A percentile compares a stretch with the other conserved stretches of the same genome.
phyloP scores from a whole-genome alignment of 1,139 yeast species.

The Hansenula lynferdii region DNA sequence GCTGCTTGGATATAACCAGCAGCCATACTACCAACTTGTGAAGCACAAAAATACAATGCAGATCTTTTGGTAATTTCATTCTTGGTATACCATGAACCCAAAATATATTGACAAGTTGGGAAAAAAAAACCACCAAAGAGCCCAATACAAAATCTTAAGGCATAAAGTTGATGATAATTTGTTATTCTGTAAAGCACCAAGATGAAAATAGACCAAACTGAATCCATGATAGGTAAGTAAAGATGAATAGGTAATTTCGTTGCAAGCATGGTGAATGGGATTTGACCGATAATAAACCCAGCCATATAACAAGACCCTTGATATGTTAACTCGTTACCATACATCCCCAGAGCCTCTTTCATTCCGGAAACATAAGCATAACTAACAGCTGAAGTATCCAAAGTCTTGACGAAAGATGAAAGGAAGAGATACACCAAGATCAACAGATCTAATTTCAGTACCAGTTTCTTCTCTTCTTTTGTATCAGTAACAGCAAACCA shows the following conservation, averaged over 20 bases:
- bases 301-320: constrained; percentile 54
- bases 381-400: constrained; percentile 53
- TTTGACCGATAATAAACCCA: constrained; percentile 57
- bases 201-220: constrained; percentile 66
- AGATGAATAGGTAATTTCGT: constrained; percentile 49
- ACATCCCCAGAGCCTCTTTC: constrained; percentile 51
- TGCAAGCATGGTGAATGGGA: constrained; percentile 37
- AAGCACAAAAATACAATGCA: constrained; percentile 47
- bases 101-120: constrained; percentile 43
- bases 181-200: constrained; percentile 40
- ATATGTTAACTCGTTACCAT: constrained; percentile 58
- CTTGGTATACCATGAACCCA: constrained; percentile 43
- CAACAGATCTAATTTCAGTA: constrained; percentile 57
- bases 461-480: constrained; percentile 44
- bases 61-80: constrained; percentile 39
- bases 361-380: constrained; percentile 66
- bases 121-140: constrained; percentile 49
- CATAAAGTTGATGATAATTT: constrained; percentile 39
- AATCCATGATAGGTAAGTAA: constrained; percentile 50
- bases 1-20: constrained; percentile 55
- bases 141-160: constrained; percentile 45
- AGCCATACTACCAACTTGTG: constrained; percentile 43
- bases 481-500: constrained; percentile 61
- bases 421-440: constrained; percentile 55
- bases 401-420: constrained; percentile 67